These are phyloP conservation scores for Erysimum cheiri DNA, from an alignment of 441 rosid species.

Conservation along the genomic window DNA sequence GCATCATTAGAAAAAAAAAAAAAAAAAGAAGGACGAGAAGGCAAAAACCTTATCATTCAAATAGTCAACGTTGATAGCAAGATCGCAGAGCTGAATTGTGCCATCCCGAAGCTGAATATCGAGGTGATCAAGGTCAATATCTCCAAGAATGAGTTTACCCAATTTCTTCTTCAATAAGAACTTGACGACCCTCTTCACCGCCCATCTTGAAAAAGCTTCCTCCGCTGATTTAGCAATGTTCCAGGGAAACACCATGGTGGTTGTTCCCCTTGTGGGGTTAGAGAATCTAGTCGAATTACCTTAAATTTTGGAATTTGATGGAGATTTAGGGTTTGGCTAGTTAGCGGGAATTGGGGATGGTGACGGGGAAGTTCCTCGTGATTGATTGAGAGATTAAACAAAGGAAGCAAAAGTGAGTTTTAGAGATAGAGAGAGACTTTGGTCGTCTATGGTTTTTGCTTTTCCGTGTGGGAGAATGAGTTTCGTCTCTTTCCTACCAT, in stretches of 20 bases:
- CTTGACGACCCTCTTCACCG: conserved; percentile 85
- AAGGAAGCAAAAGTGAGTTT: no score
- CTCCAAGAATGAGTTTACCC: conserved; percentile 85
- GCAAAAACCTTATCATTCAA: conserved; percentile 67
- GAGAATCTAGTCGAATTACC: conserved; percentile 3
- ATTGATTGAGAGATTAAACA: conserved; percentile 42
- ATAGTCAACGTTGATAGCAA: conserved; percentile 89
- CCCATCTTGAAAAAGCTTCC: conserved; percentile 83
- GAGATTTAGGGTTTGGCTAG: conserved; percentile 42
- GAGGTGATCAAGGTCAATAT: conserved; percentile 93
- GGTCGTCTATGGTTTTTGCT: conserved; percentile 27
- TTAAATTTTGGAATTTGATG: neutral
- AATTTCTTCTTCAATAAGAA: conserved; percentile 92
- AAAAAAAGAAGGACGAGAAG: neutral
- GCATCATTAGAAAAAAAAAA: neutral
- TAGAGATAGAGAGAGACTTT: conserved; percentile 4
- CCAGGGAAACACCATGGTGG: conserved; percentile 75
- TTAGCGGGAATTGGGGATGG: conserved; percentile 39
- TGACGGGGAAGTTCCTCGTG: conserved; percentile 50
- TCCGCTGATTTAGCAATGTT: conserved; percentile 86
- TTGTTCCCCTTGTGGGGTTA: conserved; percentile 15
- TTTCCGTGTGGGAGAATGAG: conserved; percentile 28
- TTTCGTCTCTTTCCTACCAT: conserved; percentile 18
- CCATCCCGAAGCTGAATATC: conserved; percentile 92
- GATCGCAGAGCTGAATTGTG: conserved; percentile 77